Percentiles rank a stretch among this genome's conserved stretches.
Evolutionary conservation across 2,329 filamentous ascomycete genomes (phyloP).

Genomic region (Chaetomium strumarium): DNA sequence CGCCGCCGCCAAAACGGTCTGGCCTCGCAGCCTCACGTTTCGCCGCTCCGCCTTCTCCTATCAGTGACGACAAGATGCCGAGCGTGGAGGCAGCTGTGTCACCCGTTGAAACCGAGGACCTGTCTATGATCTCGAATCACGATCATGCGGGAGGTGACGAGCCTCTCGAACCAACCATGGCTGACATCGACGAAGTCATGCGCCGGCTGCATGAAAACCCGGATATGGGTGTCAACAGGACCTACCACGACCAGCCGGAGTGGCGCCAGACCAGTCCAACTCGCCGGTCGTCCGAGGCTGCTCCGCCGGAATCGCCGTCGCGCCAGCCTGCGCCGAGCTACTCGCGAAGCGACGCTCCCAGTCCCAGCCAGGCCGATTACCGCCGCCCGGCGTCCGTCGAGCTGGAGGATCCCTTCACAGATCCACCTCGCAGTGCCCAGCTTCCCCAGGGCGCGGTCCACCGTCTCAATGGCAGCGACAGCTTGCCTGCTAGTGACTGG

Average conservation of each 20-base stretch:
- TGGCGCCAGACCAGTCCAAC: constrained; percentile 43
- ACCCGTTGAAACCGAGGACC: constrained; percentile 27
- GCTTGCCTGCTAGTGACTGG: constrained; percentile 80
- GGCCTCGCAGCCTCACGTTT: constrained; percentile 42
- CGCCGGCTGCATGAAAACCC: constrained; percentile 72
- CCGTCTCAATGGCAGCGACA: constrained; percentile 56
- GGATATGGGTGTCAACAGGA: constrained; percentile 66
- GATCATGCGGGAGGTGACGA: constrained; percentile 7
- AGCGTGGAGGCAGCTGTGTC: constrained; percentile 19
- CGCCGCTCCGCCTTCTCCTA: constrained; percentile 29
- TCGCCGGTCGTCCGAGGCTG: constrained; percentile 33
- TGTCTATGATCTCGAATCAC: constrained; percentile 24
- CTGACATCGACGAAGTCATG: constrained; percentile 93
- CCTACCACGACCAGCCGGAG: constrained; percentile 36
- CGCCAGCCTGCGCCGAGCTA: constrained; percentile 42
- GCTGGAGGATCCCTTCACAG: constrained; percentile 58
- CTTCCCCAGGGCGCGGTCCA: constrained; percentile 53
- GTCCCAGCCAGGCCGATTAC: constrained; percentile 55
- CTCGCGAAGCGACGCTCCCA: constrained; percentile 64
- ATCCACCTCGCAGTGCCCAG: constrained; percentile 42
- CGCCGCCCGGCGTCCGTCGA: neutral
- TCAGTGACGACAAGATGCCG: constrained; percentile 16
- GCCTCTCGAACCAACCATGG: constrained; percentile 48
- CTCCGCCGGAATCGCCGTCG: constrained; percentile 39
- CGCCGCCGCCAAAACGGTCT: constrained; percentile 37